Evolutionary conservation across 2,329 filamentous ascomycete species (phyloP).

Genomic region (Sphaerulina vaccinii): DNA sequence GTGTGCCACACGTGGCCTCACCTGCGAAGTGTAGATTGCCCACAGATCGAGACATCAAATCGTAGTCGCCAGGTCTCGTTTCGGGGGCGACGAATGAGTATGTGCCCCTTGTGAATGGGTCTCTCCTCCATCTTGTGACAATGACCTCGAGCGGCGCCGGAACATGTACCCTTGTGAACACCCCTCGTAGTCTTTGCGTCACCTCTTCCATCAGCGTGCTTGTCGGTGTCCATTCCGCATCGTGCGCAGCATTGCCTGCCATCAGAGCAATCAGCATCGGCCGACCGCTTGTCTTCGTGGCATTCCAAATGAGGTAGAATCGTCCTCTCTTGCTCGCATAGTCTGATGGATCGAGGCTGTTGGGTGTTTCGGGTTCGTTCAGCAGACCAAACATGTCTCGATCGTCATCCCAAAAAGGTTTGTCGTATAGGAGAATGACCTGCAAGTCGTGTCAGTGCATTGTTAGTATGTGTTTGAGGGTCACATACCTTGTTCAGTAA

Average conservation of each 20-base stretch:
- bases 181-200: slow-evolving; percentile 70
- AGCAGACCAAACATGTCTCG: slow-evolving; percentile 93
- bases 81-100: slow-evolving; percentile 90
- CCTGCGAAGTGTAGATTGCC: slow-evolving; percentile 93
- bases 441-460: slow-evolving; percentile 29
- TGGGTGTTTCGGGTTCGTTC: slow-evolving; percentile 66
- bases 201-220: slow-evolving; percentile 77
- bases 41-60: slow-evolving; percentile 79
- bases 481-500: slow-evolving; percentile 76
- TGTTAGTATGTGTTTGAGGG: neutral
- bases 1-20: slow-evolving; percentile 92
- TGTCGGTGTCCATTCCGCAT: slow-evolving; percentile 76
- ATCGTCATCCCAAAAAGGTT: slow-evolving; percentile 85
- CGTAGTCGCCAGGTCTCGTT: slow-evolving; percentile 84
- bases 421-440: slow-evolving; percentile 81
- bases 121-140: slow-evolving; percentile 87
- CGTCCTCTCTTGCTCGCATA: slow-evolving; percentile 79
- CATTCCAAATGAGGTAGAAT: slow-evolving; percentile 98
- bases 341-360: slow-evolving; percentile 74
- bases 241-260: slow-evolving; percentile 90
- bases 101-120: slow-evolving; percentile 87
- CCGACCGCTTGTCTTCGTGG: slow-evolving; percentile 81
- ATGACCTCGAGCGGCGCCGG: slow-evolving; percentile 81
- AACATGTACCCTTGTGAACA: slow-evolving; percentile 65
- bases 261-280: slow-evolving; percentile 86